These are phyloP conservation scores for Fusarium setosum DNA, from an alignment of 2,329 filamentous ascomycete species.

Conservation along the genomic window DNA sequence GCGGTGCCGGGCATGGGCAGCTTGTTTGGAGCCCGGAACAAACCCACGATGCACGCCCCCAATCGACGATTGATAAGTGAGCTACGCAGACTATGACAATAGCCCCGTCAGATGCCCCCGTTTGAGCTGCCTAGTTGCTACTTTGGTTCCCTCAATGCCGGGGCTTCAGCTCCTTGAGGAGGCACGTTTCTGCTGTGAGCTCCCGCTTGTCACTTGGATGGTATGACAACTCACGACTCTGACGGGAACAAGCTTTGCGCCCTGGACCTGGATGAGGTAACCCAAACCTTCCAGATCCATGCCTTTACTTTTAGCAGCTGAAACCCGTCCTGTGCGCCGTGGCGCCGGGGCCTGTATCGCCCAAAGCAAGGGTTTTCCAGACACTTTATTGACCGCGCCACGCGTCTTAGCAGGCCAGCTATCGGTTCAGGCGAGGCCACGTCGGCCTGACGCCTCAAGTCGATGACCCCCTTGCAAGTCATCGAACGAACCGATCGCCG, in stretches of 20 bases:
- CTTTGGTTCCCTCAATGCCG: conserved; percentile 20
- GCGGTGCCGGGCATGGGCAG: conserved; percentile 15
- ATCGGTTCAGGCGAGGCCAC: conserved; percentile 9
- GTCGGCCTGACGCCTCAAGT: conserved; percentile 7
- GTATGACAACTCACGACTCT: conserved; percentile 8
- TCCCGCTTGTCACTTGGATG: conserved; percentile 2
- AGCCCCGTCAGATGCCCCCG: conserved; percentile 21
- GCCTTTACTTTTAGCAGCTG: conserved; percentile 16
- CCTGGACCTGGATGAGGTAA: conserved; percentile 30
- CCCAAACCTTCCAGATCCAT: conserved; percentile 3
- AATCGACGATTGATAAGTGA: conserved; percentile 37
- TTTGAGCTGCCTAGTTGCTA: conserved; percentile 1
- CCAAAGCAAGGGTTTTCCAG: conserved; percentile 11
- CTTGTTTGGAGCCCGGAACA: conserved; percentile 16
- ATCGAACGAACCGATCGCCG: conserved; percentile 14
- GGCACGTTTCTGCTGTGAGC: background rate
- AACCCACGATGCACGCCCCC: conserved; percentile 28
- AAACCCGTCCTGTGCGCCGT: conserved; percentile 30
- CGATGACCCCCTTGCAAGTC: conserved; percentile 13
- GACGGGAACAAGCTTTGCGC: conserved; percentile 8
- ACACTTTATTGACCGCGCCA: conserved; percentile 24
- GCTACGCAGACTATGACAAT: conserved; percentile 25
- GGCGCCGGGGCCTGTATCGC: conserved; percentile 20
- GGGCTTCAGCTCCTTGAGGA: conserved; percentile 31
- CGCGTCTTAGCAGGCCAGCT: conserved; percentile 20